Percentiles rank a stretch among this genome's conserved stretches.
Evolutionary conservation across 345 rosid genomes (phyloP).

Genomic region (Linum trigynum): DNA sequence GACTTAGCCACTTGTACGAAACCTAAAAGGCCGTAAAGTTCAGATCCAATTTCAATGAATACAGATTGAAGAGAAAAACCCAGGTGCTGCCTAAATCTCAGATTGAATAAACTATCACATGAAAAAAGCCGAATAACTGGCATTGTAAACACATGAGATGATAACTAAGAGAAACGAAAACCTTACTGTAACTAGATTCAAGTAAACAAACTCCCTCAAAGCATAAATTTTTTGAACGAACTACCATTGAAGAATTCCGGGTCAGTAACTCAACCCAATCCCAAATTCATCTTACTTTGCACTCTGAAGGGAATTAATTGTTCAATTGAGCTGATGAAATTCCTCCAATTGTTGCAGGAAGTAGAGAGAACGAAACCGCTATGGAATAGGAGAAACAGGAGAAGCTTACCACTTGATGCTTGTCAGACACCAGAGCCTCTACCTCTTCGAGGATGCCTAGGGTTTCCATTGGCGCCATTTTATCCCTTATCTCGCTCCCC

Average conservation of each 20-base stretch:
- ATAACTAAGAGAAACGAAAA: background rate
- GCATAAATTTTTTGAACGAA: too few relatives aligned
- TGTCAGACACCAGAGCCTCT: constrained; percentile 65
- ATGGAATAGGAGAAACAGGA: background rate
- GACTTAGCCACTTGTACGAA: constrained; percentile 95
- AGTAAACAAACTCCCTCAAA: too few relatives aligned
- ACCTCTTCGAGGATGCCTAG: constrained; percentile 58
- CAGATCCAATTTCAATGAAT: constrained; percentile 1
- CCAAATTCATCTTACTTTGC: too few relatives aligned
- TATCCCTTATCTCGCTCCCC: background rate
- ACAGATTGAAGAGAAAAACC: background rate
- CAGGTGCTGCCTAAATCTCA: background rate
- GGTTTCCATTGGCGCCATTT: constrained; percentile 55
- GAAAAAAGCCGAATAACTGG: background rate
- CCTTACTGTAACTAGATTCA: background rate
- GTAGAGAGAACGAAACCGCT: background rate
- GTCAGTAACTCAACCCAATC: too few relatives aligned
- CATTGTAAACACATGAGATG: background rate
- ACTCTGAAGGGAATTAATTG: too few relatives aligned
- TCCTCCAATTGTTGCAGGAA: too few relatives aligned
- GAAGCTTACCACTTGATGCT: constrained; percentile 59
- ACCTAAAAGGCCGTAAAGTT: constrained; percentile 42
- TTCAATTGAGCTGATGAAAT: too few relatives aligned
- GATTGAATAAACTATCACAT: background rate
- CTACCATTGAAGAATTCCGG: too few relatives aligned